Percentiles rank a stretch among this genome's conserved stretches.
Evolutionary conservation across 129 eudicot species (phyloP).

Genomic region (Pittosporum tobira): DNA sequence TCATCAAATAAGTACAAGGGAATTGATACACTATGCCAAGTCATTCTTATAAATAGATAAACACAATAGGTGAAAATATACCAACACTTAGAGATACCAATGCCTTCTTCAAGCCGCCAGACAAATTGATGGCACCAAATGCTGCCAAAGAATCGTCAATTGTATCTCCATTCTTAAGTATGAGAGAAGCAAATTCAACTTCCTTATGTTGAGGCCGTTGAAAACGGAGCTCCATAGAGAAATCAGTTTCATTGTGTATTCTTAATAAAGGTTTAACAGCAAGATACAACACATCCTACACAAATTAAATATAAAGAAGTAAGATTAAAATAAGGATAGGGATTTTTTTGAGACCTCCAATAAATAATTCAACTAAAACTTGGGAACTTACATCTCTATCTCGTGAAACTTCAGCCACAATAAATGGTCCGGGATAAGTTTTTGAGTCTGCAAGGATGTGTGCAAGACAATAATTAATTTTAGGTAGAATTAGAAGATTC

Average conservation of each 20-base stretch:
- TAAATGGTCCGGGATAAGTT: conserved; percentile 74
- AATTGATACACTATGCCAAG: no score
- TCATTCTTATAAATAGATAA: not conserved
- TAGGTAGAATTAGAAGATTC: not conserved
- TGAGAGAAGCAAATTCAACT: conserved; percentile 47
- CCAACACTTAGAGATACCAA: conserved; percentile 73
- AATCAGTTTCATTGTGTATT: conserved; percentile 74
- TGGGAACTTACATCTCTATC: conserved; percentile 48
- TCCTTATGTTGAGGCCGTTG: conserved; percentile 60
- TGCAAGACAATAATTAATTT: conserved; percentile 1
- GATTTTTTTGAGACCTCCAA: conserved; percentile 4
- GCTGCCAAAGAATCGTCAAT: conserved; percentile 82
- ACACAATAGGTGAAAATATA: conserved; percentile 23
- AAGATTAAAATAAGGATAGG: not conserved
- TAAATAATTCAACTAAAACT: not conserved
- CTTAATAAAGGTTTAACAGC: conserved; percentile 64
- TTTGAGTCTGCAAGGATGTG: conserved; percentile 42
- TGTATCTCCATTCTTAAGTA: conserved; percentile 54
- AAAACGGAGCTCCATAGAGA: conserved; percentile 71
- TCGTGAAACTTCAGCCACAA: conserved; percentile 62
- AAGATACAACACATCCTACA: conserved; percentile 70
- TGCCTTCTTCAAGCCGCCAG: conserved; percentile 77
- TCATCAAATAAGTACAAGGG: conserved; percentile 9
- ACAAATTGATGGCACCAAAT: conserved; percentile 57
- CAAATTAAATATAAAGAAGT: conserved; percentile 11